Conservation (phyloP, 305 asterid species). For the Fraxinus floribunda region DNA sequence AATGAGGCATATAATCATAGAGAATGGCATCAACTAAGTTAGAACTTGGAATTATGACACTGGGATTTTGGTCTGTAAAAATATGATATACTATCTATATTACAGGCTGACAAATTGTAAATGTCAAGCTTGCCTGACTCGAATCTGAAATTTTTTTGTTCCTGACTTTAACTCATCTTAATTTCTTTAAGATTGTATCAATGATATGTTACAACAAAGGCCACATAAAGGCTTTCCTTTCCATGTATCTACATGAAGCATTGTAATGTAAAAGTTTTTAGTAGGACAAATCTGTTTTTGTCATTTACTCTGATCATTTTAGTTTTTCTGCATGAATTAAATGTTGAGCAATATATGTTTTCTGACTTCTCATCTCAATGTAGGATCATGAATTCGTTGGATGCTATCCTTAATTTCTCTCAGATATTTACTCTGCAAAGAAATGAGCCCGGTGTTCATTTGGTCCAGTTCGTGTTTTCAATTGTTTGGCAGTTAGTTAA, state of each 20-base stretch:
- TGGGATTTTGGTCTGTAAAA: background rate
- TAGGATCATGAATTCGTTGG: slow-evolving; percentile 71
- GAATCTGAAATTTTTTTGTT: background rate
- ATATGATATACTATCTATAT: background rate
- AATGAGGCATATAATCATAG: background rate
- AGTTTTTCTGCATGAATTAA: background rate
- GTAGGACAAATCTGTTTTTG: background rate
- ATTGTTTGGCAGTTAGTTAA: slow-evolving; percentile 84
- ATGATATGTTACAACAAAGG: background rate
- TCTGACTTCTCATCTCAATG: slow-evolving; percentile 21
- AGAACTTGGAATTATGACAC: background rate
- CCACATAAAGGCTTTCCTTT: background rate
- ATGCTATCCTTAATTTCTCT: slow-evolving; percentile 53
- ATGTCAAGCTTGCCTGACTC: background rate
- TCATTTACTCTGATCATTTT: background rate
- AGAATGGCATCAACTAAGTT: background rate
- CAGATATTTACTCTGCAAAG: slow-evolving; percentile 48
- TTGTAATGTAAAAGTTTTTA: background rate
- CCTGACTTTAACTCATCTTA: background rate
- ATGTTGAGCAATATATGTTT: background rate
- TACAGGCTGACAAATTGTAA: background rate
- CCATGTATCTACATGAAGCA: background rate
- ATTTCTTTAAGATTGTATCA: background rate
- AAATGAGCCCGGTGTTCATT: slow-evolving; percentile 54
- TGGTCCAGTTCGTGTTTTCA: slow-evolving; percentile 71